Percentiles rank a stretch among this genome's conserved stretches.
These are phyloP conservation scores for Venturia oleaginea DNA, from an alignment of 2,329 filamentous ascomycete genomes.

Conservation along the genomic window DNA sequence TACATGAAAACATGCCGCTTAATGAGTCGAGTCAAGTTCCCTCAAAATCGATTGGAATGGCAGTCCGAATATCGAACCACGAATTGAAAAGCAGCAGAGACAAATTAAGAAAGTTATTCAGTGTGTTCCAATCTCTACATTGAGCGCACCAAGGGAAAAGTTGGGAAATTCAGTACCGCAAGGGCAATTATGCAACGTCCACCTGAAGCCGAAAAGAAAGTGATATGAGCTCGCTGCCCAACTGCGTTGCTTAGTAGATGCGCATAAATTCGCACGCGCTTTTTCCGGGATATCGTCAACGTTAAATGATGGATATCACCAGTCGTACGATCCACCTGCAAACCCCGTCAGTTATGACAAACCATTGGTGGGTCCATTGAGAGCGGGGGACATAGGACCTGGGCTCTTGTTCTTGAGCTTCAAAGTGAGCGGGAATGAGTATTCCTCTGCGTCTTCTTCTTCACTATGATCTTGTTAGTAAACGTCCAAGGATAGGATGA, in stretches of 20 bases:
- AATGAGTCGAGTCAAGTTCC: not conserved
- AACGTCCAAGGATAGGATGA: not conserved
- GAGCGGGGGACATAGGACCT: slow-evolving; percentile 11
- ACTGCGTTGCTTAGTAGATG: slow-evolving; percentile 4
- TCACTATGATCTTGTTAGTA: slow-evolving; percentile 49
- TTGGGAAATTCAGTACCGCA: not conserved
- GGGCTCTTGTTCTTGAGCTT: slow-evolving; percentile 35
- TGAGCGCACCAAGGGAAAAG: not conserved
- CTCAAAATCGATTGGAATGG: not conserved
- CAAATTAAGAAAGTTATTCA: not conserved
- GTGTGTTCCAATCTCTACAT: not conserved
- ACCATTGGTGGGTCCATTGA: slow-evolving; percentile 13
- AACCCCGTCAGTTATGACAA: slow-evolving; percentile 6
- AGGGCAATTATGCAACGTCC: not conserved
- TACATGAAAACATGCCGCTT: not conserved
- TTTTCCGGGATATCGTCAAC: not conserved
- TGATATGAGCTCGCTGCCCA: not conserved
- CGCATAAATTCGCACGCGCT: not conserved
- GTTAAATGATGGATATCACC: not conserved
- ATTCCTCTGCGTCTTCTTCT: slow-evolving; percentile 83
- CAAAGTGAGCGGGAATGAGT: slow-evolving; percentile 56
- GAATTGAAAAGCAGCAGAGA: not conserved
- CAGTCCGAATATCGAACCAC: slow-evolving; percentile 1
- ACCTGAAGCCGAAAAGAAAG: slow-evolving; percentile 6
- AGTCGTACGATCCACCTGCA: not conserved